Evolutionary conservation across 495 filamentous ascomycete genomes (phyloP).

Genomic region (Penicillium cinerascens): DNA sequence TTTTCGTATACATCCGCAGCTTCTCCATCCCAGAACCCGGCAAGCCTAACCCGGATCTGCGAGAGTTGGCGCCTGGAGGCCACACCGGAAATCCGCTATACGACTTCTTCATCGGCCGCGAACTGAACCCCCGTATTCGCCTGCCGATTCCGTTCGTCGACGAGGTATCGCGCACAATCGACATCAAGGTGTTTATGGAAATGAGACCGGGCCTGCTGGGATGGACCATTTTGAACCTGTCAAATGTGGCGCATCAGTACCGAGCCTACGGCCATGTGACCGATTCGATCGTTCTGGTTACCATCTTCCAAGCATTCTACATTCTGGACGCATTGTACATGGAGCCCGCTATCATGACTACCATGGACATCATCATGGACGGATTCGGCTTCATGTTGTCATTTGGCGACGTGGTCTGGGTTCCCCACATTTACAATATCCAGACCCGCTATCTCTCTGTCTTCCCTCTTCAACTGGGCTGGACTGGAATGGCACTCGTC

Average conservation of each 20-base stretch:
- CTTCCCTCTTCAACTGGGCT: constrained; percentile 74
- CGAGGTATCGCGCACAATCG: constrained; percentile 57
- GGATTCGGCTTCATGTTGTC: constrained; percentile 97
- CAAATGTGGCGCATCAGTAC: constrained; percentile 87
- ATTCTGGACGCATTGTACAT: constrained; percentile 83
- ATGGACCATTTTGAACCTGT: constrained; percentile 83
- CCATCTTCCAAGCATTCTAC: constrained; percentile 76
- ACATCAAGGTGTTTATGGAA: constrained; percentile 90
- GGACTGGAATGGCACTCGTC: constrained; percentile 57
- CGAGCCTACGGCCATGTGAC: constrained; percentile 75
- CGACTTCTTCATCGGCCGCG: constrained; percentile 96
- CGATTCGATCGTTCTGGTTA: constrained; percentile 82
- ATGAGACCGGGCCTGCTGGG: constrained; percentile 86
- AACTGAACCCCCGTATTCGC: constrained; percentile 86
- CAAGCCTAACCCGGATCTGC: constrained; percentile 56
- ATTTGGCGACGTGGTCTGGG: constrained; percentile 92
- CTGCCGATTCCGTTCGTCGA: constrained; percentile 67
- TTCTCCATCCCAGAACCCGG: constrained; percentile 70
- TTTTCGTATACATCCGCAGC: constrained; percentile 74
- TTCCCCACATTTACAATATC: constrained; percentile 84
- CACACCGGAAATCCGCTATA: constrained; percentile 83
- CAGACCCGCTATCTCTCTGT: constrained; percentile 85
- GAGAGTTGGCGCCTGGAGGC: constrained; percentile 78
- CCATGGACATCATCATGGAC: constrained; percentile 92
- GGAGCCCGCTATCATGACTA: constrained; percentile 89